Evolutionary conservation across 108 stramenopile genomes (phyloP), one percentile per base, ranked within the genome.

Genomic region (Cylindrotheca fusiformis): DNA sequence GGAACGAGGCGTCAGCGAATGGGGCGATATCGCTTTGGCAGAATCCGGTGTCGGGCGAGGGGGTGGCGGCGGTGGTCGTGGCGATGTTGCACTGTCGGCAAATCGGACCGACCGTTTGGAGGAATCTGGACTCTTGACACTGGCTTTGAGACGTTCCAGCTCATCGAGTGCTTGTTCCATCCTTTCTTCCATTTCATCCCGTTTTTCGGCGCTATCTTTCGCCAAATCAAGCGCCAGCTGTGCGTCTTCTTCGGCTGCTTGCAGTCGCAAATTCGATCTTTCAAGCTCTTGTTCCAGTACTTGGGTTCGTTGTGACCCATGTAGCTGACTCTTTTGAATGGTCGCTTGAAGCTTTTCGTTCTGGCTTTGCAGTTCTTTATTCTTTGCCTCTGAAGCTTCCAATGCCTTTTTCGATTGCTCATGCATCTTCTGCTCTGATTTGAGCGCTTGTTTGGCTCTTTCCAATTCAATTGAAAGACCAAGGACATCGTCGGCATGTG

Each of bases 221-320:
- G 91, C 91, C 65, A 89, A 66, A 27, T 93, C 88, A 32, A 93
- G 61, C 8, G 91, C 91, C 41, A 77, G 17, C 23, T 77, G 62
- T 4, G 91, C 91, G 71, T 93, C 91, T 71, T 93, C 91, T 71
- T 93, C 91, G 48, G 91, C 91, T 10, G 86, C 91, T 58, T 81
- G 66, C 2, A 85, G 74, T 45, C 80, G 72, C 22, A 46, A 23
- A n/a, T 60, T 33, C 14, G 75, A 54, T 32, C 18, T 27, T 19
- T 69, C 36, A 0, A 84, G 59, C 30, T 89, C 86, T 28, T 62
- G 47, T 30, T 62, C 45, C 59, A 81, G 47, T 10, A 50, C 19
- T 20, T 71, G 56, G 25, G 76, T 69, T 48, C 68, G 29, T 24
- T 75, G 54, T 19, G 51, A 57, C 2, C 58, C 31, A 27, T 82